These are phyloP conservation scores for Rhodamnia argentea DNA, from an alignment of 345 rosid genomes.

Conservation along the genomic window DNA sequence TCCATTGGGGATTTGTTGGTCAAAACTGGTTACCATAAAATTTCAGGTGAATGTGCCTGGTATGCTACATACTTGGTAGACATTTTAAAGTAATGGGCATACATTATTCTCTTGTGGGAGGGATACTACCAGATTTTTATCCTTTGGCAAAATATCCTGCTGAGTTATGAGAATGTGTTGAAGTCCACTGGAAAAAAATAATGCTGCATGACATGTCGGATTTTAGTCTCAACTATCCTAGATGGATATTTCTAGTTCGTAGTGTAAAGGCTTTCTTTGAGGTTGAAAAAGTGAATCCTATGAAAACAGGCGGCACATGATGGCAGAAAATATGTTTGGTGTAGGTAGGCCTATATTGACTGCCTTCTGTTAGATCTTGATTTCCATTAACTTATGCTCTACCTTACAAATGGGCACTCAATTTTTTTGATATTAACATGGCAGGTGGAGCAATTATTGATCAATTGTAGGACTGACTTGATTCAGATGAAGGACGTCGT, in stretches of 20 bases:
- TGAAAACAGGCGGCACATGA: not conserved
- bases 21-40: not conserved
- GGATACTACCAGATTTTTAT: not conserved
- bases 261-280: not conserved
- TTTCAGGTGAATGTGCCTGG: not conserved
- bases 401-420: not conserved
- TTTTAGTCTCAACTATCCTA: not conserved
- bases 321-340: not conserved
- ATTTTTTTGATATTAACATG: conserved; percentile 6
- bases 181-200: not conserved
- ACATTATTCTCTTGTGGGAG: not conserved
- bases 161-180: not conserved
- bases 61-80: not conserved
- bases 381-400: not conserved
- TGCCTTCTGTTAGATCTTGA: not conserved
- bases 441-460: conserved; percentile 59
- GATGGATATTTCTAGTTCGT: not conserved
- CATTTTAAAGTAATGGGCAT: not conserved
- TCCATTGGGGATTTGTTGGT: not conserved
- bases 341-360: not conserved
- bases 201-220: not conserved
- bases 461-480: conserved; percentile 50
- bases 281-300: not conserved
- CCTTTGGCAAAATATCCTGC: not conserved
- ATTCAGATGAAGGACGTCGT: conserved; percentile 36